Percentiles rank a stretch among this genome's conserved stretches.
Evolutionary conservation across 2,329 filamentous ascomycete genomes (phyloP).

Genomic region (Colletotrichum sansevieriae): DNA sequence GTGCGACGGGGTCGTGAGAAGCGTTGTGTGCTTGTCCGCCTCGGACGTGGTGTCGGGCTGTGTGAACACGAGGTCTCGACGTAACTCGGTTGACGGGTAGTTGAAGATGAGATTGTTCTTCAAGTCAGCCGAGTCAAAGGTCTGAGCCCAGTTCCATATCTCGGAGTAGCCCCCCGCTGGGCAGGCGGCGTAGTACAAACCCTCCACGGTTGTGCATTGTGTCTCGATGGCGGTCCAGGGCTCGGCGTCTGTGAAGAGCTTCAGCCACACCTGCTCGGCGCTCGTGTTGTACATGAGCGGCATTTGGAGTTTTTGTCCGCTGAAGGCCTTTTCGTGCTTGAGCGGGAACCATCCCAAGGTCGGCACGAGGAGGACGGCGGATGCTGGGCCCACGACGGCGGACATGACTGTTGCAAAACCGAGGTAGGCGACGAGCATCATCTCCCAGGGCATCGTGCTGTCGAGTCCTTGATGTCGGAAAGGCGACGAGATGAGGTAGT

Average conservation of each 20-base stretch:
- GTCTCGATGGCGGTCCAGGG: neutral
- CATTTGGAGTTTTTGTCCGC: neutral
- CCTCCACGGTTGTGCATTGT: neutral
- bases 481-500: conserved; percentile 18
- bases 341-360: conserved; percentile 14
- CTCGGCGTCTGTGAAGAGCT: neutral
- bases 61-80: neutral
- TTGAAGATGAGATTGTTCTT: conserved; percentile 16
- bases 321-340: neutral
- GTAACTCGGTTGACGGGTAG: neutral
- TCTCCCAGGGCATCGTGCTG: neutral
- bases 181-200: neutral
- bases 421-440: conserved; percentile 2
- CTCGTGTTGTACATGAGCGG: neutral
- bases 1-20: conserved; percentile 6
- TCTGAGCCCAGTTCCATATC: conserved; percentile 23
- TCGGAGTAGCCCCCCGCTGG: conserved; percentile 9
- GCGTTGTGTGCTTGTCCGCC: neutral
- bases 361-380: too few species aligned
- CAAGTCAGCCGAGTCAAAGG: neutral
- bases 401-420: conserved; percentile 29
- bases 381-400: too few species aligned
- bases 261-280: neutral
- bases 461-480: conserved; percentile 22
- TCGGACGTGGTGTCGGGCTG: neutral